phyloP scores from a whole-genome alignment of 176 grass and related monocot genomes.

The Secale cereale region DNA sequence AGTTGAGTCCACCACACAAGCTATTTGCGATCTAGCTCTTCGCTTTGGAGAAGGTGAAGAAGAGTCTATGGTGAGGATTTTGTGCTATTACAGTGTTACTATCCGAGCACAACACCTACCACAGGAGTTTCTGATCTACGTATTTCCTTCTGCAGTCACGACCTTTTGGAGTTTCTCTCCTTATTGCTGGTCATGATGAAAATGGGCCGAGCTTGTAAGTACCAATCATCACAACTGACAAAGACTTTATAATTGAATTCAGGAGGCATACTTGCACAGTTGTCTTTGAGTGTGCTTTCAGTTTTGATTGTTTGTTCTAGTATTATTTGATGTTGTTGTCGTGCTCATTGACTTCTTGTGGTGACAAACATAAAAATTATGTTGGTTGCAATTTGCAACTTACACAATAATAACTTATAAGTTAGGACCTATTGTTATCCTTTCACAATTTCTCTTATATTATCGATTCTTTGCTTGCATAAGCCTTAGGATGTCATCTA shows the following conservation, averaged over 20 bases:
- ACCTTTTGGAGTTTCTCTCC: conserved; percentile 91
- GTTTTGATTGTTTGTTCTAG: neutral
- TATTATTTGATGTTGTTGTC: no score
- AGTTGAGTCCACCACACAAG: conserved; percentile 90
- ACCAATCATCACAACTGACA: neutral
- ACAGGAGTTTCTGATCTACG: conserved; percentile 24
- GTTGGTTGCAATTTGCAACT: neutral
- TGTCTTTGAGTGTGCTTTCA: neutral
- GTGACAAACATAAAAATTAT: neutral
- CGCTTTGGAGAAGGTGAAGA: conserved; percentile 98
- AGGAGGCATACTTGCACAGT: neutral
- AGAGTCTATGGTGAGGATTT: conserved; percentile 73
- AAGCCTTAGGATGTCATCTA: neutral
- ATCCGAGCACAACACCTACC: neutral
- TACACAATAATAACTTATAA: neutral
- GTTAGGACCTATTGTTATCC: neutral
- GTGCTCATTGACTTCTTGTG: neutral
- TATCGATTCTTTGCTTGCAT: neutral
- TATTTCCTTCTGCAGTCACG: conserved; percentile 62
- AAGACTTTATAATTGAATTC: neutral
- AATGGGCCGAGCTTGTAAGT: conserved; percentile 86
- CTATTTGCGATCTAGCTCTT: conserved; percentile 91
- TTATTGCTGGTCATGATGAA: conserved; percentile 99
- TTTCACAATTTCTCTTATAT: neutral
- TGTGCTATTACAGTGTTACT: neutral